phyloP scores from a whole-genome alignment of 1,139 yeast species.

The Hyphopichia pseudoburtonii region DNA sequence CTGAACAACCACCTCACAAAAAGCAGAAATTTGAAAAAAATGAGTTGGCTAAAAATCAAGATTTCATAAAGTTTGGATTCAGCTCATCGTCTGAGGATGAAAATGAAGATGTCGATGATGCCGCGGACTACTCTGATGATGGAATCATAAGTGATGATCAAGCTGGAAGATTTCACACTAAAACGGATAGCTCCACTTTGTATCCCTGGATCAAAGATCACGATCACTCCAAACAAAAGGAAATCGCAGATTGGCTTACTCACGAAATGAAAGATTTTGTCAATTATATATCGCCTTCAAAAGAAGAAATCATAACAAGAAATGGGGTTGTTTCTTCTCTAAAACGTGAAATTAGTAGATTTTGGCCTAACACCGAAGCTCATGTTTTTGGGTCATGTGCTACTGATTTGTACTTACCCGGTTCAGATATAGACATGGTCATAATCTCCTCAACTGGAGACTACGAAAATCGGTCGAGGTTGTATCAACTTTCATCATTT shows the following conservation, averaged over 20 bases:
- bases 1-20: not conserved
- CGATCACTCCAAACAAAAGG: slow-evolving; percentile 71
- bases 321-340: slow-evolving; percentile 65
- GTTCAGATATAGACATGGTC: slow-evolving; percentile 96
- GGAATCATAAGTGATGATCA: slow-evolving; percentile 39
- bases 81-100: slow-evolving; percentile 46
- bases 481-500: slow-evolving; percentile 75
- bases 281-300: slow-evolving; percentile 83
- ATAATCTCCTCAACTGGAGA: slow-evolving; percentile 64
- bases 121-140: slow-evolving; percentile 32
- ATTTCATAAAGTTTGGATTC: slow-evolving; percentile 62
- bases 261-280: slow-evolving; percentile 86
- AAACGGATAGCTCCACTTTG: slow-evolving; percentile 29
- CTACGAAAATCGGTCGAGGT: slow-evolving; percentile 64
- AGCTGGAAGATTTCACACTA: slow-evolving; percentile 22
- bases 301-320: slow-evolving; percentile 68
- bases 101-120: slow-evolving; percentile 20
- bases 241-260: slow-evolving; percentile 85
- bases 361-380: slow-evolving; percentile 83
- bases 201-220: slow-evolving; percentile 83
- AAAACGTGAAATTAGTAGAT: slow-evolving; percentile 50
- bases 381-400: slow-evolving; percentile 96
- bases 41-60: slow-evolving; percentile 51
- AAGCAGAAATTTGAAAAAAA: slow-evolving; percentile 10
- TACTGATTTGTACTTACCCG: slow-evolving; percentile 90